Evolutionary conservation across 2,329 filamentous ascomycete genomes (phyloP).

Genomic region (Botryosphaeria dothidea): DNA sequence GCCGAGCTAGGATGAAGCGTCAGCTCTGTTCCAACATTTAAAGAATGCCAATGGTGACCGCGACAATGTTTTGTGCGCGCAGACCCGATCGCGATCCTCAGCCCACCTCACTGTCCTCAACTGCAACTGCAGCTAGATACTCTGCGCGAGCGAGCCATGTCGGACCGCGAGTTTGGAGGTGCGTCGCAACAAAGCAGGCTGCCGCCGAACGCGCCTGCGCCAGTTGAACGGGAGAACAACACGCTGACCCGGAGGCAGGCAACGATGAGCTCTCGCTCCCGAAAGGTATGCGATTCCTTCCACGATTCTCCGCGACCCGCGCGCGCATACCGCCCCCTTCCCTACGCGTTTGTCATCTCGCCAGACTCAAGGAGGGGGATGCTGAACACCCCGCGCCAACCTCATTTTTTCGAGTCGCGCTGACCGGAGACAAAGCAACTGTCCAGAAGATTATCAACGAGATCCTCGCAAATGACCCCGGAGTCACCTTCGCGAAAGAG

Average conservation of each 20-base stretch:
- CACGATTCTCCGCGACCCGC: neutral
- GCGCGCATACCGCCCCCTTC: neutral
- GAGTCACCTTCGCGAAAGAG: constrained; percentile 90
- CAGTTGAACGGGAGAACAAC: neutral
- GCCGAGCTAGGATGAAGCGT: constrained; percentile 11
- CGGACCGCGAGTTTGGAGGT: constrained; percentile 45
- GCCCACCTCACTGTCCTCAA: neutral
- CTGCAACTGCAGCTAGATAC: neutral
- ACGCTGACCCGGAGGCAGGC: constrained; percentile 17
- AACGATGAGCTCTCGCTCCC: constrained; percentile 45
- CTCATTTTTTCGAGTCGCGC: constrained; percentile 14
- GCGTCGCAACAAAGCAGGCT: constrained; percentile 10
- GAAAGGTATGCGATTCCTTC: constrained; percentile 34
- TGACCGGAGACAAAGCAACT: constrained; percentile 52
- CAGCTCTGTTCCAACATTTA: constrained; percentile 19
- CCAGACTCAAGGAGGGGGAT: neutral
- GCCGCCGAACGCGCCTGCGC: neutral
- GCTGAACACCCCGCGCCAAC: neutral
- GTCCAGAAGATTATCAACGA: constrained; percentile 88
- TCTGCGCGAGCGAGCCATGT: constrained; percentile 31
- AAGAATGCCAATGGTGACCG: constrained; percentile 15
- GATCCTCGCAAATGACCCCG: constrained; percentile 76
- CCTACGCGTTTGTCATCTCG: neutral
- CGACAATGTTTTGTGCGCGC: constrained; percentile 11
- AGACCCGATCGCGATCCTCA: constrained; percentile 2